A percentile compares a stretch with the other conserved stretches of the same genome.
phyloP scores from a whole-genome alignment of 441 rosid genomes.

The Adansonia madagascariensis region DNA sequence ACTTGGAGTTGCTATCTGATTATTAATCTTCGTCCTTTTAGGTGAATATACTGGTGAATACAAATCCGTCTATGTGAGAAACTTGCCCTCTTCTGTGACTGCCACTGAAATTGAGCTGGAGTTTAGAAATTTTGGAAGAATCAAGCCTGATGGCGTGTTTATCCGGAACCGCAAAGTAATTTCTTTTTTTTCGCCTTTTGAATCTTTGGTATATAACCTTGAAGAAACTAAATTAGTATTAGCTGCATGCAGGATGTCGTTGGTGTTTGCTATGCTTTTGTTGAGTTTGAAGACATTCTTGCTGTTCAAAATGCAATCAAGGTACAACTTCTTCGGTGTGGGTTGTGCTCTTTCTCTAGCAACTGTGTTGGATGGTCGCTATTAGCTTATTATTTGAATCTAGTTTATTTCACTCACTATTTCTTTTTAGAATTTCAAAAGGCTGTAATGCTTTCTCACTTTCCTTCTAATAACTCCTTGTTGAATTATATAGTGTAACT shows the following conservation, averaged over 20 bases:
- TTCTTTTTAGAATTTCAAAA: not conserved
- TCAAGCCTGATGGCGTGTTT: slow-evolving; percentile 74
- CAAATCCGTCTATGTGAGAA: slow-evolving; percentile 77
- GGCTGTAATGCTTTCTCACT: not conserved
- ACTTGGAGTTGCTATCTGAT: slow-evolving; percentile 19
- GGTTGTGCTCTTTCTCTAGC: slow-evolving; percentile 3
- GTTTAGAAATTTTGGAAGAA: slow-evolving; percentile 67
- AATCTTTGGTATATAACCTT: not conserved
- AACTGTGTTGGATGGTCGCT: not conserved
- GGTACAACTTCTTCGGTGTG: slow-evolving; percentile 40
- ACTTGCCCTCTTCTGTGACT: slow-evolving; percentile 65
- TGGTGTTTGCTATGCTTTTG: slow-evolving; percentile 82
- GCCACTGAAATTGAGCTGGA: slow-evolving; percentile 70
- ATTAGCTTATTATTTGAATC: not conserved
- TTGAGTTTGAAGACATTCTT: slow-evolving; percentile 72
- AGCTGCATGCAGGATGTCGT: slow-evolving; percentile 51
- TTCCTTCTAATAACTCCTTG: not conserved
- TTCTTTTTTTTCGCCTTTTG: not conserved
- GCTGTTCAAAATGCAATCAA: slow-evolving; percentile 71
- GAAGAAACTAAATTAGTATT: slow-evolving; percentile 32
- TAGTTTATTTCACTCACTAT: not conserved
- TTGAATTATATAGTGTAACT: not conserved
- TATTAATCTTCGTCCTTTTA: slow-evolving; percentile 29
- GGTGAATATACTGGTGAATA: slow-evolving; percentile 50
- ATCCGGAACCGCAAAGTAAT: slow-evolving; percentile 69